Base-by-base conservation (phyloP, 2,329 filamentous ascomycete species). In the Pseudopyricularia cyperi region DNA sequence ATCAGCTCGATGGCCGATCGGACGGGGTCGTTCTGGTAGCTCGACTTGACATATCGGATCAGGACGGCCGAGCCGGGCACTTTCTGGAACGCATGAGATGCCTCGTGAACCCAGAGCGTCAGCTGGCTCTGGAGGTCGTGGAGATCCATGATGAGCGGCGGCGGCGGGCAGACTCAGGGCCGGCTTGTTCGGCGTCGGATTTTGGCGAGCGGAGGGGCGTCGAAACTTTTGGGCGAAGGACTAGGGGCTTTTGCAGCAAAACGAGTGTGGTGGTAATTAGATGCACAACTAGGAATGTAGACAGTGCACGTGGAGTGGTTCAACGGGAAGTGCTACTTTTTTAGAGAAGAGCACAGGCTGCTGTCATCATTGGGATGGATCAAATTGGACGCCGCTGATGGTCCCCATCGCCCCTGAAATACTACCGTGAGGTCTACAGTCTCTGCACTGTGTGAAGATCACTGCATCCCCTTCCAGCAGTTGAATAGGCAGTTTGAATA, bases 11-110 rank as follows among this genome's bases (percentile, higher is more conserved):
- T 88, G 37, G 88, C 89, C 51, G 89, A 95, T 52, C 94, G 85
- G 53, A 97, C 82, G 9, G 93, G 93, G 62, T 98, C 93, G 65
- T 98, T 86, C 71, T 98, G 93, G 72, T 98, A 97, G 66, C 89
- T 95, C 53, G 89, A 95, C 67, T 88, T 88, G 65, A 98, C 89
- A 70, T 98, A 98, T 56, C 93, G 87, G 60, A 95, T 80, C 62
- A 97, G 76, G 60, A 98, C 95, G 42, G 91, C 87, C 30, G 91
- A 97, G 51, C 93, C 93, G 30, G 93, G 94, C 37, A 98, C 79
- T 63, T 86, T 88, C 62, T 96, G 90, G 65, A 98, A 94, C 53
- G 83, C 76, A 54, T 80, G 71, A 51, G 73, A 72, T 24, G 76
- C 68, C 57, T 75, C 71, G 55, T 75, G 69, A 46, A 79, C 68